phyloP scores from a whole-genome alignment of 768 basidiomycete genomes.

The Serendipita indica region DNA sequence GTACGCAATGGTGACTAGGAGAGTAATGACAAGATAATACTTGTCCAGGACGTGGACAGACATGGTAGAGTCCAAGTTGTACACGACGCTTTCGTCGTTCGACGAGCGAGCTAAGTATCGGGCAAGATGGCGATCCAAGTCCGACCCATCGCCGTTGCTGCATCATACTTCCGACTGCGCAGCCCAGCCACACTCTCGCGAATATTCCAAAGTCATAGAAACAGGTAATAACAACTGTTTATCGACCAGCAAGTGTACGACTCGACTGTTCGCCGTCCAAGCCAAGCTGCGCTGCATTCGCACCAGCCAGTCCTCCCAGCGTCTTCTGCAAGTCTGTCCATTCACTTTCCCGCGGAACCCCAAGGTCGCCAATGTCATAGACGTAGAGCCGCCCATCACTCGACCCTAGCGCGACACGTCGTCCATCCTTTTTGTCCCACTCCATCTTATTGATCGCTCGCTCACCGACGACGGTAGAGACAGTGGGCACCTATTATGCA shows the following conservation, averaged over 20 bases:
- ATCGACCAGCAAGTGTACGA: not conserved
- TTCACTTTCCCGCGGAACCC: slow-evolving; percentile 74
- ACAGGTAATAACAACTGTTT: not conserved
- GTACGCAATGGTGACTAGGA: slow-evolving; percentile 40
- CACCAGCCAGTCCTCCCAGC: slow-evolving; percentile 49
- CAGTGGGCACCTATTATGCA: slow-evolving; percentile 62
- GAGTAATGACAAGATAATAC: slow-evolving; percentile 35
- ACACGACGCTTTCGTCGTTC: not conserved
- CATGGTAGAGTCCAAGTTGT: slow-evolving; percentile 12
- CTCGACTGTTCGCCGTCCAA: slow-evolving; percentile 8
- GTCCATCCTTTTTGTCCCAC: slow-evolving; percentile 90
- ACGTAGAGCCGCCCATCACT: slow-evolving; percentile 88
- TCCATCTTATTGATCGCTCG: slow-evolving; percentile 88
- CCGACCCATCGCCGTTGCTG: not conserved
- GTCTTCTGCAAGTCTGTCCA: slow-evolving; percentile 90
- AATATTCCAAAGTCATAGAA: not conserved
- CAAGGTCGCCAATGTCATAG: slow-evolving; percentile 89
- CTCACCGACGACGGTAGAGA: slow-evolving; percentile 70
- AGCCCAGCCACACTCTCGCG: not conserved
- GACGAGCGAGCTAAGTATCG: not conserved
- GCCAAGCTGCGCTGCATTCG: slow-evolving; percentile 22
- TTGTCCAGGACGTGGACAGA: slow-evolving; percentile 34
- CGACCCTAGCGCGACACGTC: slow-evolving; percentile 77
- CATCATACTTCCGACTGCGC: not conserved
- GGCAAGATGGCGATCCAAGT: not conserved